A percentile compares a stretch with the other conserved stretches of the same genome.
These are phyloP conservation scores for Xylaria nigripes DNA, from an alignment of 495 filamentous ascomycete species.

Conservation along the genomic window DNA sequence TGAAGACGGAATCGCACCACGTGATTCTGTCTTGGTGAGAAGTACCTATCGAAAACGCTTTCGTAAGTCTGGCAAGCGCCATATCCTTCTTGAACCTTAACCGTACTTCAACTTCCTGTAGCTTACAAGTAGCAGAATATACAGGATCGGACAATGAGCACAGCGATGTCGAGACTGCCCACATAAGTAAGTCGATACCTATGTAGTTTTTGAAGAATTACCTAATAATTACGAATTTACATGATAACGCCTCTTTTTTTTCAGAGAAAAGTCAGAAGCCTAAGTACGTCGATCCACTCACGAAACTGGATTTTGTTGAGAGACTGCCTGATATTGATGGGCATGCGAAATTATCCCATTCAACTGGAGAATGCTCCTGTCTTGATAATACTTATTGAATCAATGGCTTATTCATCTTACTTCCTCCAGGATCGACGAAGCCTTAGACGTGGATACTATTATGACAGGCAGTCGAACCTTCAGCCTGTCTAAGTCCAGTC, in stretches of 20 bases:
- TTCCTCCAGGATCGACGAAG: constrained; percentile 2
- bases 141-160: no score
- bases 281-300: constrained; percentile 2
- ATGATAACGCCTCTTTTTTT: not conserved
- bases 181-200: not conserved
- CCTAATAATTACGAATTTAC: no score
- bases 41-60: not conserved
- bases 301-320: not conserved
- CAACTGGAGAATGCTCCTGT: not conserved
- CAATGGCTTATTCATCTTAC: not conserved
- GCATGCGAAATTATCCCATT: constrained; percentile 3
- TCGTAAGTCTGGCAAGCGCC: not conserved
- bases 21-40: not conserved
- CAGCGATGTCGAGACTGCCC: not conserved
- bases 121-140: no score
- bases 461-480: not conserved
- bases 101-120: not conserved
- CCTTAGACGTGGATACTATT: not conserved
- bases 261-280: not conserved
- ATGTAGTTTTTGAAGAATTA: no score
- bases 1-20: not conserved
- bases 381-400: not conserved
- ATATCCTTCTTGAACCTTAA: not conserved
- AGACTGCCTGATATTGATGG: constrained; percentile 5
- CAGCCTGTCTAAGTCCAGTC: not conserved